Evolutionary conservation across 2,329 filamentous ascomycete genomes (phyloP), one percentile per base, ranked within the genome.

Genomic region (Trichoderma lentiforme): DNA sequence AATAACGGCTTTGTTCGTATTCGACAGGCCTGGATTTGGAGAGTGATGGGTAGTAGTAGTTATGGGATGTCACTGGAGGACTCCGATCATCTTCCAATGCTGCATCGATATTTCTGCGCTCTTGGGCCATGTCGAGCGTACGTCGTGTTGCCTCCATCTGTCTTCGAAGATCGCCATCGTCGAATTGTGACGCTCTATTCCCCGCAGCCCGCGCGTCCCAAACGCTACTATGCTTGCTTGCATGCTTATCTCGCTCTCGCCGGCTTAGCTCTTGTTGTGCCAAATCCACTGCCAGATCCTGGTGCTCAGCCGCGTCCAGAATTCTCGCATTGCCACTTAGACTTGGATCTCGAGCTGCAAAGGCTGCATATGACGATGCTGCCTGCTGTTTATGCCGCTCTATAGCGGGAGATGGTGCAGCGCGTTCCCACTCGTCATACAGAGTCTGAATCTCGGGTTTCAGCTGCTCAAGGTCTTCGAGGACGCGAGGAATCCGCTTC

Each of bases 381-480:
- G 47, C 24, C 7, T 57, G 34, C 6, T 47, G 36, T 36, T 71
- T 71, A 21, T 39, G 30, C 7, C 28, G 43, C 3, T 64, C 64
- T 21, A 15, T 26, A n/a, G 72, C 70, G 28, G 70, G 12, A 24
- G 69, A 21, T 28, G 63, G 63, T 58, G 86, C 82, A 83, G 86
- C 83, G 71, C 88, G 86, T 72, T 86, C 80, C 87, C 93, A 95
- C 70, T 87, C 86, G n/a, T 91, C 86, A 78, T 93, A 90, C 15
- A 91, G 87, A 73, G 86, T 87, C 60, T 92, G 89, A 69, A 99
- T 92, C 21, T 91, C 87, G 0, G 94, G 94, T 77, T 94, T 96
- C 71, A 98, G 86, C 9, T 86, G 82, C 80, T 98, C 95, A 34
- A 99, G 85, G 74, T 91, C 89, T 73, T 86, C 84, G 15, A 97